Evolutionary conservation across 306 rosid species (phyloP), one percentile per base, ranked within the genome.

Genomic region (Adenanthera pavonina): DNA sequence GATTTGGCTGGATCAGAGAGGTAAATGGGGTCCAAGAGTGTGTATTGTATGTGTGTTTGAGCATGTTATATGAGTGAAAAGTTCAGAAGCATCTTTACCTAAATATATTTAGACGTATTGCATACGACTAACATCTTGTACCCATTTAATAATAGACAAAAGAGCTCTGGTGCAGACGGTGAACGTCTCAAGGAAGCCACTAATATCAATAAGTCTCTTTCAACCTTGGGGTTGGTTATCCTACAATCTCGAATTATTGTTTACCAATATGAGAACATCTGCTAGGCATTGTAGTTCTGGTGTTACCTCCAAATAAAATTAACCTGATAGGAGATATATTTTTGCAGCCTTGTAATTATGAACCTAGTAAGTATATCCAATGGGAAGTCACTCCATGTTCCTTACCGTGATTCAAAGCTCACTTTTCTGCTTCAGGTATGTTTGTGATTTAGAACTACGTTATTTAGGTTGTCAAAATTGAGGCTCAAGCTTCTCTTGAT

Each of bases 1-100:
- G 99, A 95, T 89, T 93, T 95, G 88, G 99, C 99, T 46, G 99
- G 99, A 85, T 95, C 99, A 13, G 99, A 95, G 89, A 95, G 99
- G 99, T 95, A 88, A 78, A 77, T 67, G 76, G 48, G 67, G 81
- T 12, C 12, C 11, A 61, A 44, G 62, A 68, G 62, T 43, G 66
- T 64, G 19, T 72, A 61, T 69, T 57, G 30, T 49, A 11, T 30
- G 67, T 43, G 66, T 77, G 51, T 77, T 13, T 59, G 48, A 68
- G 10, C 41, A 49, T 77, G 30, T 69, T 53, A 75, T 35, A 81
- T 43, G 8, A 72, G 76, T 25, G 76, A 51, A 36, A 51, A 60
- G 56, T 52, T 51, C 34, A 69, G n/a, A 53, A 12, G 44, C 25
- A 52, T 35, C 34, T 33, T 56, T 49, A 68, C 15, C 56, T 9